Evolutionary conservation across 306 rosid genomes (phyloP).

Genomic region (Erythrophleum fordii): DNA sequence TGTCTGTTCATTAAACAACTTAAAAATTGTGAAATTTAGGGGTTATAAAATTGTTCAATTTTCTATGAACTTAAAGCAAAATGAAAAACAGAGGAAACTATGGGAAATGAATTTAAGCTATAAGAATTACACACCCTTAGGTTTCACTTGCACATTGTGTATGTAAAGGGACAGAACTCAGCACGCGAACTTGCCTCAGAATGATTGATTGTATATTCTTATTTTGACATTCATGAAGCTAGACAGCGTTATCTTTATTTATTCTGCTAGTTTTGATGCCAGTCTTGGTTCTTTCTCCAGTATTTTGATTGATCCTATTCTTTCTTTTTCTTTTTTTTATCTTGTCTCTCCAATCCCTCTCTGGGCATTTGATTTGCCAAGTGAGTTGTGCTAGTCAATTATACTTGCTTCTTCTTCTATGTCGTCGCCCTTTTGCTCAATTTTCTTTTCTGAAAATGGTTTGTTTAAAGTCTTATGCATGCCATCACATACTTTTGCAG

Average conservation of each 20-base stretch:
- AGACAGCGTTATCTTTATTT: background rate
- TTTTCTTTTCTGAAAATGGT: conserved; percentile 19
- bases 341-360: background rate
- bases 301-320: background rate
- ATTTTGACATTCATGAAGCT: background rate
- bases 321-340: background rate
- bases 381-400: conserved; percentile 5
- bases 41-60: background rate
- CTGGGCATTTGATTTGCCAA: conserved; percentile 20
- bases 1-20: background rate
- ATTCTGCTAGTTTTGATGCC: background rate
- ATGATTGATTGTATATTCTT: background rate
- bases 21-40: background rate
- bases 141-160: background rate
- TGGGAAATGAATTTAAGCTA: background rate
- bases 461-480: conserved; percentile 34
- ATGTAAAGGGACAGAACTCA: background rate
- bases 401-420: background rate
- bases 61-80: background rate
- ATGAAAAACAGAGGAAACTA: background rate
- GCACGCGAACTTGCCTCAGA: background rate
- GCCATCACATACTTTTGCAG: conserved; percentile 45
- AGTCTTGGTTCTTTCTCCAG: background rate
- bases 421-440: background rate
- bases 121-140: background rate